These are phyloP conservation scores for Medicago lupulina DNA, from an alignment of 306 rosid genomes.

Conservation along the genomic window DNA sequence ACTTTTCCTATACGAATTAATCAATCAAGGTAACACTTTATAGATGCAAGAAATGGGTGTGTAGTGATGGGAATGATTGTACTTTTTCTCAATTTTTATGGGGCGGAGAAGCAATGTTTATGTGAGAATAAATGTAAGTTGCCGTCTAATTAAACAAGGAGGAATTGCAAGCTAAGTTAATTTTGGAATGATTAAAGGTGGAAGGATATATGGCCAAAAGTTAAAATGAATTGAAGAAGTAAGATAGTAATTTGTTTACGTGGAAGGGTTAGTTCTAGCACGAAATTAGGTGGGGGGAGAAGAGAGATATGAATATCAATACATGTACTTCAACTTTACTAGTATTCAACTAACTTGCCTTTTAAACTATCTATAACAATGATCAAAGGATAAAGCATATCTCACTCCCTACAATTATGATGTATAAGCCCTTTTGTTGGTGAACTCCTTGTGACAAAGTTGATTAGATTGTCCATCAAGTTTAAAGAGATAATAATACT, in stretches of 20 bases:
- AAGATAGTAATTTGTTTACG: background rate
- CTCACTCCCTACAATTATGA: background rate
- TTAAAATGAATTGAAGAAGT: background rate
- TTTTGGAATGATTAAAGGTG: slow-evolving; percentile 36
- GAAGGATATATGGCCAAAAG: slow-evolving; percentile 11
- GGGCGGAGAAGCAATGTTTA: slow-evolving; percentile 19
- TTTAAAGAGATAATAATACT: background rate
- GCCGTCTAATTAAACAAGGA: slow-evolving; percentile 32
- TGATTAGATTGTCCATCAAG: background rate
- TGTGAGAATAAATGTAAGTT: background rate
- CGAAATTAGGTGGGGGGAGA: background rate
- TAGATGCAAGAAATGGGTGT: slow-evolving; percentile 9
- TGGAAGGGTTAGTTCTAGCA: background rate
- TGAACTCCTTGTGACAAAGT: background rate
- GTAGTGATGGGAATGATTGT: slow-evolving; percentile 20
- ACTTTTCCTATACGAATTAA: background rate
- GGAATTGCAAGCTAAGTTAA: slow-evolving; percentile 50
- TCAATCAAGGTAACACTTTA: slow-evolving; percentile 2
- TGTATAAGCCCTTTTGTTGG: background rate
- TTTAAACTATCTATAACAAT: slow-evolving; percentile 17
- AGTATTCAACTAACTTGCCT: slow-evolving; percentile 21
- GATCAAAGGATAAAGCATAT: background rate
- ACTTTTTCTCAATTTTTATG: slow-evolving; percentile 19
- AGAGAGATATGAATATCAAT: background rate
- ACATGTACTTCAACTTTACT: background rate